These are phyloP conservation scores for Scleroderma bovista DNA, from an alignment of 768 basidiomycete genomes.

Conservation along the genomic window DNA sequence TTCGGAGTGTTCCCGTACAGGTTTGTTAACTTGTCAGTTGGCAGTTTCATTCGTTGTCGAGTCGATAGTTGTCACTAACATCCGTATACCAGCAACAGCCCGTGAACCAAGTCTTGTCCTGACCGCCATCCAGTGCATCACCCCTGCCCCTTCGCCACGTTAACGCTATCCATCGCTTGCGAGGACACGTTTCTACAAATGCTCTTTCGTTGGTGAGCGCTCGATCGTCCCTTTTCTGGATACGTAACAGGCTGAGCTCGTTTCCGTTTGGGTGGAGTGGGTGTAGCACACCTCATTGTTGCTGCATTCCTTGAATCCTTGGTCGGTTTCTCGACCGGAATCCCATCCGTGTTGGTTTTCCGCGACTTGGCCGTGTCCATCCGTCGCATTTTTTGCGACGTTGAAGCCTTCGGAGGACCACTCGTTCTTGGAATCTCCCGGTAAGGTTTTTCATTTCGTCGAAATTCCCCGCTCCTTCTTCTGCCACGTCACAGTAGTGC, in stretches of 20 bases:
- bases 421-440: constrained; percentile 16
- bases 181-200: constrained; percentile 17
- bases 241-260: background rate
- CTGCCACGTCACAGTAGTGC: background rate
- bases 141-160: background rate
- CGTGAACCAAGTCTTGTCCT: too few species aligned
- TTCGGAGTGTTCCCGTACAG: too few species aligned
- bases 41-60: too few species aligned
- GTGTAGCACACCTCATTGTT: background rate
- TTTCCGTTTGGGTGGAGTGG: constrained; percentile 4
- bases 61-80: too few species aligned
- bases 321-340: background rate
- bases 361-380: background rate
- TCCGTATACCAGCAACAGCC: too few species aligned
- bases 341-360: background rate
- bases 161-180: background rate
- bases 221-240: constrained; percentile 8
- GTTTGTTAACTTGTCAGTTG: too few species aligned
- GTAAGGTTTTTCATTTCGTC: constrained; percentile 23
- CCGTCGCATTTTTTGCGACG: background rate
- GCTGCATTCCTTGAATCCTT: background rate
- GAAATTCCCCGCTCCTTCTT: constrained; percentile 10
- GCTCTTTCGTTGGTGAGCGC: constrained; percentile 1
- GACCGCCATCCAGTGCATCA: too few species aligned
- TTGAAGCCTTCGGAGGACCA: constrained; percentile 7